phyloP scores from a whole-genome alignment of 2,329 filamentous ascomycete species.

The Pestalotiopsis fici region DNA sequence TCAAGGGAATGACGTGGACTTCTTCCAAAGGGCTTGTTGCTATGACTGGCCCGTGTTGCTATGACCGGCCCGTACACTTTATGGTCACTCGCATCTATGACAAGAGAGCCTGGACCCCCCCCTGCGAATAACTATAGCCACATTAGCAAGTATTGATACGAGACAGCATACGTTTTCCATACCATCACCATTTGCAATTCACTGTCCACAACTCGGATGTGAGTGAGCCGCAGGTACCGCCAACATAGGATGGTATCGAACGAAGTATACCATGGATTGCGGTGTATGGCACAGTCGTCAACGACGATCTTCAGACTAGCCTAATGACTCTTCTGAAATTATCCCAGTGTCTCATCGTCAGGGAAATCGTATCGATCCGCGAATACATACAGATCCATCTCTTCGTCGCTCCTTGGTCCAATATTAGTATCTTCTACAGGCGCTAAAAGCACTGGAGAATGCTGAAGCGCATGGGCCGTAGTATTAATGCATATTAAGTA shows the following conservation, averaged over 20 bases:
- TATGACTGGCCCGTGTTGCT: not conserved
- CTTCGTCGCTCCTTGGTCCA: not conserved
- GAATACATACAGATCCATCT: not conserved
- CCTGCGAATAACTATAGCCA: not conserved
- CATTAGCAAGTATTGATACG: not conserved
- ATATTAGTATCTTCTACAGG: not conserved
- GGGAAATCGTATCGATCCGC: not conserved
- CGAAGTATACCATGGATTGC: not conserved
- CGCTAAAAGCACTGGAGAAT: not conserved
- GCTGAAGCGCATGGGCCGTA: not conserved
- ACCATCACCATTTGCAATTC: not conserved
- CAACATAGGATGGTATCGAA: not conserved
- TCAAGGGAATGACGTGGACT: not conserved
- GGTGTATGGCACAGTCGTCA: not conserved
- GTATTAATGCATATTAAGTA: no score
- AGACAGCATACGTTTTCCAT: not conserved
- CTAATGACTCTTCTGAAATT: not conserved
- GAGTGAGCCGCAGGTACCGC: not conserved
- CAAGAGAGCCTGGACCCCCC: not conserved
- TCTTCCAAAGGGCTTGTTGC: not conserved
- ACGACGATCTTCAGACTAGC: not conserved
- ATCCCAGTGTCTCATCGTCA: not conserved
- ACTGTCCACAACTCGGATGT: not conserved
- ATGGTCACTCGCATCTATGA: not conserved
- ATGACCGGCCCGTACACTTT: not conserved